Conservation (phyloP, 1,284 basidiomycete species). For the Earliella scabrosa region DNA sequence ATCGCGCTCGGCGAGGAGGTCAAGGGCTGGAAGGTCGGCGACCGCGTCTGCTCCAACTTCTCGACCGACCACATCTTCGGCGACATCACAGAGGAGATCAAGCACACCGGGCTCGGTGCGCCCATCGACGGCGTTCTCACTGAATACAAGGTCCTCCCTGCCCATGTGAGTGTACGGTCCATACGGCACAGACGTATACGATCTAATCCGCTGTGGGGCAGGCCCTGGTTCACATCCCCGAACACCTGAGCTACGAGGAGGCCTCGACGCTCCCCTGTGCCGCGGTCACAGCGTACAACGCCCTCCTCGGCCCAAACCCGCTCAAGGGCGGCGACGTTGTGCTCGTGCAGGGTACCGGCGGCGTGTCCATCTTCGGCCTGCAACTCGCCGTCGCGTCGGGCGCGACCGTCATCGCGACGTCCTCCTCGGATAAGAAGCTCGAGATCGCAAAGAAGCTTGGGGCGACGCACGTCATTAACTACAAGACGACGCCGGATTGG, state of each 20-base stretch:
- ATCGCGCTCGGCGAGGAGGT: conserved; percentile 56
- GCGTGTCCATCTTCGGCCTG: conserved; percentile 39
- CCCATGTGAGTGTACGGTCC: conserved; percentile 23
- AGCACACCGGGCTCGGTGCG: conserved; percentile 48
- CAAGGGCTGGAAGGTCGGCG: conserved; percentile 44
- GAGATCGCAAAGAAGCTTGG: conserved; percentile 33
- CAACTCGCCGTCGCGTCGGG: conserved; percentile 44
- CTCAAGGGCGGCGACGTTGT: conserved; percentile 35
- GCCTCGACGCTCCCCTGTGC: conserved; percentile 36
- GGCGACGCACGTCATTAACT: conserved; percentile 39
- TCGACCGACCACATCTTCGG: conserved; percentile 24
- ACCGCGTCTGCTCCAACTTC: conserved; percentile 50
- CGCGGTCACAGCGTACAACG: conserved; percentile 45
- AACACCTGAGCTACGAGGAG: conserved; percentile 41
- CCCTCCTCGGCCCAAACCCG: conserved; percentile 37
- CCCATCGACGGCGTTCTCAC: conserved; percentile 57
- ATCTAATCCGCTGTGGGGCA: too few species aligned
- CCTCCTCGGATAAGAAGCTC: conserved; percentile 45
- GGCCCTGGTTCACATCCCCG: conserved; percentile 37
- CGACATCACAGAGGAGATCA: conserved; percentile 25
- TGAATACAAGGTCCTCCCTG: conserved; percentile 45
- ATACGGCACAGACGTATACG: too few species aligned
- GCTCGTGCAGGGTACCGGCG: conserved; percentile 42
- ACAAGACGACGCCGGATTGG: conserved; percentile 43
- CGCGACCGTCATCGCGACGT: conserved; percentile 44